Evolutionary conservation across 1,284 basidiomycete species (phyloP).

Genomic region (Athelia psychrophila): DNA sequence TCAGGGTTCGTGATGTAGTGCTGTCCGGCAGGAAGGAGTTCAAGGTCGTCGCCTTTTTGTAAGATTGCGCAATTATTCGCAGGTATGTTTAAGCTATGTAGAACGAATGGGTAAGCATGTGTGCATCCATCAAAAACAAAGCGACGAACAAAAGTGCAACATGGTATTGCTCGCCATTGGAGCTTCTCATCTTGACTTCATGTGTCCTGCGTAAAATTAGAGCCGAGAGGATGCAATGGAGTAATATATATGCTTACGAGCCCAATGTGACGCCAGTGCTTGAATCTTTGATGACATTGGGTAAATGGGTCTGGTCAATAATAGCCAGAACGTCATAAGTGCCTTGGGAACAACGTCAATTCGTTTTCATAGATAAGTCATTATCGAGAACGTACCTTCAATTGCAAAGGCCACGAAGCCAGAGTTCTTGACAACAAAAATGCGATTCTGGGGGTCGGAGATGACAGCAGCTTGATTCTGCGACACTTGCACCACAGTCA

Average conservation of each 20-base stretch:
- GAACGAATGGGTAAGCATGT: constrained; percentile 5
- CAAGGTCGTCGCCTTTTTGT: constrained; percentile 75
- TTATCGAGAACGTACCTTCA: constrained; percentile 41
- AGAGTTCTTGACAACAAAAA: constrained; percentile 76
- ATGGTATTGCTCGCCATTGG: constrained; percentile 57
- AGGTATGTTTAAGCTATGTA: constrained; percentile 67
- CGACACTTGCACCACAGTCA: constrained; percentile 77
- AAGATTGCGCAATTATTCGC: constrained; percentile 82
- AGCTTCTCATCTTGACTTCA: constrained; percentile 72
- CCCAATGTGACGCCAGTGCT: constrained; percentile 60
- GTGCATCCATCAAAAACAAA: constrained; percentile 3
- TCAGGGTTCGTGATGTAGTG: constrained; percentile 80
- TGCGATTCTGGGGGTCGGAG: constrained; percentile 76
- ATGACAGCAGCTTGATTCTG: constrained; percentile 79
- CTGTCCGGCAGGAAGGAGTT: constrained; percentile 73
- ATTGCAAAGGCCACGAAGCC: constrained; percentile 76
- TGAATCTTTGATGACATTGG: constrained; percentile 54
- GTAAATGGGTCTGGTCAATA: constrained; percentile 77
- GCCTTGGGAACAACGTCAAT: neutral
- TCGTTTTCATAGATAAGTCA: too few relatives aligned
- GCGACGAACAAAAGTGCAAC: constrained; percentile 68
- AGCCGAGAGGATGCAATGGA: too few relatives aligned
- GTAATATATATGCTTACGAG: constrained; percentile 30
- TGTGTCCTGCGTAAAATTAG: constrained; percentile 52
- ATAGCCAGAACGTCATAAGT: constrained; percentile 74